Evolutionary conservation across 2,329 filamentous ascomycete genomes (phyloP).

Genomic region (Waltergamsia citrina): DNA sequence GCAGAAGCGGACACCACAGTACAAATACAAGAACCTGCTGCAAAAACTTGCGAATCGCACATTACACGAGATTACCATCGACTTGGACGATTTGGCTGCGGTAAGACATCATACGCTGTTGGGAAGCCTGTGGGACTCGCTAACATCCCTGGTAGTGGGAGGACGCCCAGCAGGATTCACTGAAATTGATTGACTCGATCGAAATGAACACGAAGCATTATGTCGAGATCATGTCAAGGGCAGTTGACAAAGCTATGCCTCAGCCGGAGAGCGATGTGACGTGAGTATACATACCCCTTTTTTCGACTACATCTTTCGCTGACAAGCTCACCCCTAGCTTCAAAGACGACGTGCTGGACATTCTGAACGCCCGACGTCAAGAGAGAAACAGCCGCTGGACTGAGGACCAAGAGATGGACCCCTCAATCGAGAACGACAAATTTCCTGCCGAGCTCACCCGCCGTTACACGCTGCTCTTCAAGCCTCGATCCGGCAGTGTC

Average conservation of each 20-base stretch:
- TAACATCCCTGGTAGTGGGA: constrained; percentile 56
- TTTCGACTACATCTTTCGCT: background rate
- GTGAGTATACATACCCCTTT: constrained; percentile 32
- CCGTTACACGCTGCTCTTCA: constrained; percentile 93
- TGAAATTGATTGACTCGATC: constrained; percentile 73
- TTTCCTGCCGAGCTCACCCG: constrained; percentile 90
- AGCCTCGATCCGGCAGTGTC: constrained; percentile 68
- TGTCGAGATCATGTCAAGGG: constrained; percentile 80
- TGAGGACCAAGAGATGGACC: constrained; percentile 59
- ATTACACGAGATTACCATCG: constrained; percentile 69
- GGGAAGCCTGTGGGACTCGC: background rate
- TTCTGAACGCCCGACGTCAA: constrained; percentile 87
- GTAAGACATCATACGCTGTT: constrained; percentile 37
- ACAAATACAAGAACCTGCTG: constrained; percentile 83
- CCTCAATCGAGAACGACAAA: constrained; percentile 58
- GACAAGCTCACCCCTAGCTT: constrained; percentile 45
- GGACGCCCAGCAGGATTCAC: constrained; percentile 52
- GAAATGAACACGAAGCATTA: constrained; percentile 92
- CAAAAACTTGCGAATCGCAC: constrained; percentile 80
- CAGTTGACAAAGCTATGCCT: constrained; percentile 81
- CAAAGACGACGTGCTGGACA: constrained; percentile 95
- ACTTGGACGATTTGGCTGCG: constrained; percentile 75
- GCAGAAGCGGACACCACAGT: constrained; percentile 47
- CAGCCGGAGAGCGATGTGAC: constrained; percentile 67
- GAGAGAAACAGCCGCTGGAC: constrained; percentile 70